phyloP scores from a whole-genome alignment of 208 protist species.

The Trypanosoma conorhini region DNA sequence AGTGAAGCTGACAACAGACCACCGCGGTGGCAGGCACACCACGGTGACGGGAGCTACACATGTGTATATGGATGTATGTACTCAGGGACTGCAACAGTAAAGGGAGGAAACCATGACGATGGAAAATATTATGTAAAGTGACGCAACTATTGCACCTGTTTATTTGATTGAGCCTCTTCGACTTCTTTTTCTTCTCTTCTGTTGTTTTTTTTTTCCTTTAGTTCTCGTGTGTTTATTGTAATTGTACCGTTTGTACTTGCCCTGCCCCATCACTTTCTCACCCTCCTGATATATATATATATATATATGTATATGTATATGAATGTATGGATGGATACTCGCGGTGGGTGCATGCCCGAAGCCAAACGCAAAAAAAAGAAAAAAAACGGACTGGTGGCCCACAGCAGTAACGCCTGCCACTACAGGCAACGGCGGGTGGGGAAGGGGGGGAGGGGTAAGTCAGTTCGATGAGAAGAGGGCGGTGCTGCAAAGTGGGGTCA shows the following conservation, averaged over 20 bases:
- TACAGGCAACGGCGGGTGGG: no score
- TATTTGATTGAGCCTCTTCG: neutral
- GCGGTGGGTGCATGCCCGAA: neutral
- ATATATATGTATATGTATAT: constrained; percentile 12
- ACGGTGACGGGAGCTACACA: neutral
- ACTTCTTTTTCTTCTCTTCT: constrained; percentile 8
- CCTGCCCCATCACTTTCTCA: neutral
- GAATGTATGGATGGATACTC: constrained; percentile 2
- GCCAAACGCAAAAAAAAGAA: constrained; percentile 19
- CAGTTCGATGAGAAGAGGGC: neutral
- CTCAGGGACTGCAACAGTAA: neutral
- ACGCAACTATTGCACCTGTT: neutral
- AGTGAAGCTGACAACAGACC: neutral
- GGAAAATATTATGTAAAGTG: constrained; percentile 6
- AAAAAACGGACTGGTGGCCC: constrained; percentile 1
- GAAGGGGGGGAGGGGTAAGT: no score
- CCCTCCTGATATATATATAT: constrained; percentile 5
- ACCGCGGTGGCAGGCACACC: neutral
- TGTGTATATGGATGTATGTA: neutral
- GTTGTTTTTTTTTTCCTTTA: constrained; percentile 29
- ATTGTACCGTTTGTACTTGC: neutral
- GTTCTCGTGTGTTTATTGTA: neutral
- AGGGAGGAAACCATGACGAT: neutral
- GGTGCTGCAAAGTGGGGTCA: neutral
- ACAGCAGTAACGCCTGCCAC: neutral